Conservation (phyloP, 2,329 filamentous ascomycete species). For the Colletotrichum sp. region DNA sequence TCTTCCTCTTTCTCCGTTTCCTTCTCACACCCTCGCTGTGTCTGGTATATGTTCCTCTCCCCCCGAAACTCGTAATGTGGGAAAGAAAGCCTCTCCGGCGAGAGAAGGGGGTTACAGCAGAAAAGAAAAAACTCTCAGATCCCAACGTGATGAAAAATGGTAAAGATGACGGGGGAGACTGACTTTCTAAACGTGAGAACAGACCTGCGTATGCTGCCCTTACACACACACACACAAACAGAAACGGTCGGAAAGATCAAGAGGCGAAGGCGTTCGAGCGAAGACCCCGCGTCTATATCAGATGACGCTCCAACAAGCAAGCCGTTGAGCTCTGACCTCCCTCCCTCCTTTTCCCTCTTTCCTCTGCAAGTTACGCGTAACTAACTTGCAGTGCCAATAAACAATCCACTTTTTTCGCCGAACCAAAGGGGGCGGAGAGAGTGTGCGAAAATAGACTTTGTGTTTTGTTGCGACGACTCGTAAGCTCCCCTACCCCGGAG, state of each 20-base stretch:
- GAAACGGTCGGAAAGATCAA: not conserved
- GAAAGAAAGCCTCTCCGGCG: not conserved
- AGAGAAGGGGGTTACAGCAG: not conserved
- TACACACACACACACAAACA: not conserved
- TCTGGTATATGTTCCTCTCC: not conserved
- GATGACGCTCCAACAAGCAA: conserved; percentile 7
- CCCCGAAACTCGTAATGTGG: not conserved
- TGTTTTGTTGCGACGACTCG: conserved; percentile 6
- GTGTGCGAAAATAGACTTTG: conserved; percentile 7
- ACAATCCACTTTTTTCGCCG: not conserved
- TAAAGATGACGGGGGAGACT: not conserved
- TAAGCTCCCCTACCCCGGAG: not conserved
- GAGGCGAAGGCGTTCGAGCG: not conserved
- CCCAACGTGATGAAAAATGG: not conserved
- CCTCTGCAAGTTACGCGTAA: not conserved
- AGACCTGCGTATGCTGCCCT: not conserved
- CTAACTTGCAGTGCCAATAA: not conserved
- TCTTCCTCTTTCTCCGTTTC: not conserved
- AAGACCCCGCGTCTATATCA: conserved; percentile 9
- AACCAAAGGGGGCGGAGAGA: not conserved
- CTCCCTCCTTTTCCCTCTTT: not conserved
- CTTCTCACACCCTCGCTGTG: not conserved
- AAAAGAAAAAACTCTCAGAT: not conserved
- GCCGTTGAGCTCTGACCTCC: conserved; percentile 1
- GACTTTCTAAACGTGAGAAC: not conserved